Percentiles rank a stretch among this genome's conserved stretches.
These are phyloP conservation scores for Passiflora organensis DNA, from an alignment of 345 rosid genomes.

Conservation along the genomic window DNA sequence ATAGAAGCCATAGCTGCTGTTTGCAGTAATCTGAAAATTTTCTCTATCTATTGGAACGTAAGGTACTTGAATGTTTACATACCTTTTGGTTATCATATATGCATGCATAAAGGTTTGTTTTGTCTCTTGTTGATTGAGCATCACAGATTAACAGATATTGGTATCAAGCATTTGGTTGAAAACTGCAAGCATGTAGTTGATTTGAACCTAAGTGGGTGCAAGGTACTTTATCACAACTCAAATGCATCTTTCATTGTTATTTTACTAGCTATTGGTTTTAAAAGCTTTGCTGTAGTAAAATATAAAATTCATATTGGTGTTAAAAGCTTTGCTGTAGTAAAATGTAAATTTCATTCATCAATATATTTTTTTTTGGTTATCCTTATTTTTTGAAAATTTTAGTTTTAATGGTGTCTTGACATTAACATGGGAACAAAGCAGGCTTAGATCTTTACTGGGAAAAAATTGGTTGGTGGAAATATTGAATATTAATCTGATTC, in stretches of 20 bases:
- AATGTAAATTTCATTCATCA: too few species aligned
- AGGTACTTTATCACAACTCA: conserved; percentile 40
- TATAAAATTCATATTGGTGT: background rate
- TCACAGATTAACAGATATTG: conserved; percentile 71
- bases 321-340: too few species aligned
- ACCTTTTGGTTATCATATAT: background rate
- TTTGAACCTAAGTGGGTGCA: conserved; percentile 91
- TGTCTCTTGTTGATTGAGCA: conserved; percentile 15
- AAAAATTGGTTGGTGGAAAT: too few species aligned
- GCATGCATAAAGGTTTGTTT: background rate
- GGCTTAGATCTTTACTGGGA: too few species aligned
- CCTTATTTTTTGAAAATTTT: too few species aligned
- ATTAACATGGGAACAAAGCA: too few species aligned
- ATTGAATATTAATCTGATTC: too few species aligned
- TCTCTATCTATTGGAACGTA: conserved; percentile 91
- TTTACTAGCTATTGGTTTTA: too few species aligned
- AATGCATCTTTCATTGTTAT: conserved; percentile 7
- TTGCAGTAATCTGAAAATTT: conserved; percentile 60
- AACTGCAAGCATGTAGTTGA: conserved; percentile 57
- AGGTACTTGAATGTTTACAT: conserved; percentile 42
- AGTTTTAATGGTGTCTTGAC: too few species aligned
- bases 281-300: too few species aligned
- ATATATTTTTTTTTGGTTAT: too few species aligned
- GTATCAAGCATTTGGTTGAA: conserved; percentile 58
- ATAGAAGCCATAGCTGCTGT: conserved; percentile 56